A percentile compares a stretch with the other conserved stretches of the same genome.
Evolutionary conservation across 371 early-diverging fungal genomes (phyloP).

Genomic region (Rhizopus arrhizus): DNA sequence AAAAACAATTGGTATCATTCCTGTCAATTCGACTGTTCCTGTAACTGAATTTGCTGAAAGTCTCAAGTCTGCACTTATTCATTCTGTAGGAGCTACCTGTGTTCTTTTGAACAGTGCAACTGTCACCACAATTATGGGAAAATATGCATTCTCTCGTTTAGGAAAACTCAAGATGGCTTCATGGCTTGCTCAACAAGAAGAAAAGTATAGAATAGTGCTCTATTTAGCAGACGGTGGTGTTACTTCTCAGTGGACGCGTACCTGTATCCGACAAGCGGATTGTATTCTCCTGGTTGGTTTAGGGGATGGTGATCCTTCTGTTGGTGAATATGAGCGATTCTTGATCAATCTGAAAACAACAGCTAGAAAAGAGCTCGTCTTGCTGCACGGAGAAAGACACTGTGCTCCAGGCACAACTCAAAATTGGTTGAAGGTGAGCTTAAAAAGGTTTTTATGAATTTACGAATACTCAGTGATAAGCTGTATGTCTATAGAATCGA

Average conservation of each 20-base stretch:
- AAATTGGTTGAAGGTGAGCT: conserved; percentile 79
- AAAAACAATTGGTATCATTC: conserved; percentile 91
- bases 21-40: conserved; percentile 83
- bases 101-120: conserved; percentile 79
- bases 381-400: conserved; percentile 80
- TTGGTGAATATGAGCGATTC: conserved; percentile 92
- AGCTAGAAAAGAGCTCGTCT: conserved; percentile 93
- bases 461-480: too few species aligned
- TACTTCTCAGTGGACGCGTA: conserved; percentile 91
- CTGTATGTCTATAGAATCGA: conserved; percentile 54
- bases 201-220: conserved; percentile 80
- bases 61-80: conserved; percentile 73
- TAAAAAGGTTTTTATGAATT: too few species aligned
- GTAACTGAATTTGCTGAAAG: conserved; percentile 85
- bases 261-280: conserved; percentile 96
- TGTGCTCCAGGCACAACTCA: conserved; percentile 85
- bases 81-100: conserved; percentile 73
- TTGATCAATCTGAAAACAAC: conserved; percentile 93
- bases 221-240: conserved; percentile 94
- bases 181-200: conserved; percentile 96
- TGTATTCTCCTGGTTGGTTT: conserved; percentile 91
- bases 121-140: conserved; percentile 82
- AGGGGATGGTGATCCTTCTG: conserved; percentile 84
- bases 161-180: conserved; percentile 88
- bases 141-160: conserved; percentile 87